phyloP scores from a whole-genome alignment of 768 basidiomycete species.

The Tricholoma terreum region DNA sequence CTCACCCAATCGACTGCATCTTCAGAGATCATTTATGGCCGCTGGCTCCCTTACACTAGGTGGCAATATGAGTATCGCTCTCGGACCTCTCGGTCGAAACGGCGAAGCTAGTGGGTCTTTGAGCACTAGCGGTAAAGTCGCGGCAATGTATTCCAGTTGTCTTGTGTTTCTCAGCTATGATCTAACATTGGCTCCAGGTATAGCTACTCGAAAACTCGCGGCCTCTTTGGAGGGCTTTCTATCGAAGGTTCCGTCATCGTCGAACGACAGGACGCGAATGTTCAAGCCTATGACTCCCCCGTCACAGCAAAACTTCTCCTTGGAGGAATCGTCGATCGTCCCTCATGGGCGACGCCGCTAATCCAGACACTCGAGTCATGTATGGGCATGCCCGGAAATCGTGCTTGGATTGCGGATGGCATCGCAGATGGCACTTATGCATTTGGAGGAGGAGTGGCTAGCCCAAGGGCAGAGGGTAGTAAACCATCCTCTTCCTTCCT shows the following conservation, averaged over 20 bases:
- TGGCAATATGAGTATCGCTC: constrained; percentile 84
- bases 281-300: constrained; percentile 70
- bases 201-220: constrained; percentile 88
- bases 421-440: constrained; percentile 45
- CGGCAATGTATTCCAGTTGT: constrained; percentile 68
- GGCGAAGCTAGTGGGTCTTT: constrained; percentile 88
- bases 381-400: constrained; percentile 64
- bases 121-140: constrained; percentile 81
- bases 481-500: constrained; percentile 33
- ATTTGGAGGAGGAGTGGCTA: constrained; percentile 56
- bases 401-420: constrained; percentile 63
- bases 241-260: constrained; percentile 88
- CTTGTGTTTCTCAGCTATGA: not conserved
- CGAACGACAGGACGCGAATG: constrained; percentile 91
- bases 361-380: constrained; percentile 72
- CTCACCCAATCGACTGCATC: not conserved
- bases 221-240: constrained; percentile 90
- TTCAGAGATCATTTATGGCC: constrained; percentile 85
- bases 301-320: constrained; percentile 81
- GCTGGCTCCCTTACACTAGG: constrained; percentile 89
- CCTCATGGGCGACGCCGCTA: constrained; percentile 75
- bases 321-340: constrained; percentile 69
- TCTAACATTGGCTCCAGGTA: constrained; percentile 49
- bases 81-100: constrained; percentile 92
- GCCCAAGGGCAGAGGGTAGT: constrained; percentile 30